A percentile compares a stretch with the other conserved stretches of the same genome.
Evolutionary conservation across 345 rosid species (phyloP).

Genomic region (Citrus sp.): DNA sequence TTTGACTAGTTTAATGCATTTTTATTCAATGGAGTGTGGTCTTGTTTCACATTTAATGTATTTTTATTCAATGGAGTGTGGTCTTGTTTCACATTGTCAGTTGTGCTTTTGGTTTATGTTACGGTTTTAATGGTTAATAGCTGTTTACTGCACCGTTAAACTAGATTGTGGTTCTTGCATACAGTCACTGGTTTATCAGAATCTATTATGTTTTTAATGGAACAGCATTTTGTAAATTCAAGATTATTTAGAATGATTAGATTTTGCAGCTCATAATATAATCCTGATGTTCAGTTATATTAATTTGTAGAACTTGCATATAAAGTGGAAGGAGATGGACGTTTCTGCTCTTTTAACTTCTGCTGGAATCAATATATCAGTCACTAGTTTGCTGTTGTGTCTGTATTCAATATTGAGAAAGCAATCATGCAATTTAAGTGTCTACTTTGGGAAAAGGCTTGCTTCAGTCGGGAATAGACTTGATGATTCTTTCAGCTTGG

Average conservation of each 20-base stretch:
- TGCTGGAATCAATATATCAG: constrained; percentile 71
- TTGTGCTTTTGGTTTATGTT: not conserved
- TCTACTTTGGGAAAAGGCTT: constrained; percentile 65
- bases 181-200: not conserved
- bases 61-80: not conserved
- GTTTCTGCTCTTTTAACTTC: constrained; percentile 73
- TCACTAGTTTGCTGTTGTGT: constrained; percentile 56
- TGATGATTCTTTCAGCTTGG: constrained; percentile 45
- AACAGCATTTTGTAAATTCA: not conserved
- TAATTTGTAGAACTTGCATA: not conserved
- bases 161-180: no score
- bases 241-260: not conserved
- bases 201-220: not conserved
- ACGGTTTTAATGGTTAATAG: not conserved
- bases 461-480: constrained; percentile 29
- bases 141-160: not conserved
- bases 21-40: not conserved
- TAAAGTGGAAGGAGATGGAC: constrained; percentile 48
- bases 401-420: constrained; percentile 79
- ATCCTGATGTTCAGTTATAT: constrained; percentile 12
- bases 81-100: not conserved
- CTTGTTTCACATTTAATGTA: not conserved
- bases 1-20: not conserved
- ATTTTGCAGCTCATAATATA: not conserved
- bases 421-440: constrained; percentile 64